Conservation (phyloP, 129 eudicot genomes). For the Logfia minima region DNA sequence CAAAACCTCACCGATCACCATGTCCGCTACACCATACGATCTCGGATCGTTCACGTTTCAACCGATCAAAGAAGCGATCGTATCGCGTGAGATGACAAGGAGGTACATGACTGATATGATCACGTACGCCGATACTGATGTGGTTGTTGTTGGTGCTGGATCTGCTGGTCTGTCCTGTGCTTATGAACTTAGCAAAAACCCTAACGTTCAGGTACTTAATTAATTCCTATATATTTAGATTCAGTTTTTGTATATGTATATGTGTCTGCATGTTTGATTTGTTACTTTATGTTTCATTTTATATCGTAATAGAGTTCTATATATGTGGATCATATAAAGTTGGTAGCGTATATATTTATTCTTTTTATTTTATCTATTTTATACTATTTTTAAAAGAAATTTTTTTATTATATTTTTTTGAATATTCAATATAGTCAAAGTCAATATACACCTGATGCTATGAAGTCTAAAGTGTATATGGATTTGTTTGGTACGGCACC, state of each 20-base stretch:
- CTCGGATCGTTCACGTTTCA: slow-evolving; percentile 55
- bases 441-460: not conserved
- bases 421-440: no score
- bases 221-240: not conserved
- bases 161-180: slow-evolving; percentile 91
- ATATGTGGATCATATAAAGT: no score
- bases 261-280: slow-evolving; percentile 11
- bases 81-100: slow-evolving; percentile 84
- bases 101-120: slow-evolving; percentile 93
- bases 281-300: not conserved
- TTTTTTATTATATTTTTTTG: no score
- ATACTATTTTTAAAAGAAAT: no score
- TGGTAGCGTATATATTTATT: not conserved
- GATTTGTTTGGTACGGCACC: no score
- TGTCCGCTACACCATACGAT: slow-evolving; percentile 53
- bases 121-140: slow-evolving; percentile 85
- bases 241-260: not conserved
- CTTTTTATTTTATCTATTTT: not conserved
- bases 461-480: not conserved
- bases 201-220: slow-evolving; percentile 49
- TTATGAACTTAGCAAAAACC: slow-evolving; percentile 87
- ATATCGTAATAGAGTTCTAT: no score
- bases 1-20: slow-evolving; percentile 48
- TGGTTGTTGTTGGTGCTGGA: slow-evolving; percentile 83
- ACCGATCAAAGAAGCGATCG: slow-evolving; percentile 84